Percentiles rank a stretch among this genome's conserved stretches.
Evolutionary conservation across 345 rosid species (phyloP).

Genomic region (rapeseed (Brassica napus)): Da-Ae NC_063448.1:14289001-14289500

Average conservation of each 20-base stretch:
- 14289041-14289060: too few relatives aligned
- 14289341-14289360: constrained; percentile 56
- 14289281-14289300: constrained; percentile 45
- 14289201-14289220: constrained; percentile 49
- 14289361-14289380: neutral
- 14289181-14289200: constrained; percentile 57
- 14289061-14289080: too few relatives aligned
- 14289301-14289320: constrained; percentile 88
- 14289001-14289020: too few relatives aligned
- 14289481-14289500: neutral
- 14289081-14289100: too few relatives aligned
- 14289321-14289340: constrained; percentile 65
- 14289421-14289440: neutral
- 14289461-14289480: neutral
- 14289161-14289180: too few relatives aligned
- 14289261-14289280: neutral
- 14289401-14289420: neutral
- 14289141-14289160: too few relatives aligned
- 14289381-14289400: neutral
- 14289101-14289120: too few relatives aligned
- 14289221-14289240: constrained; percentile 3
- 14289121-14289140: too few relatives aligned
- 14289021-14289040: too few relatives aligned
- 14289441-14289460: neutral
- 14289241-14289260: neutral